Evolutionary conservation across 768 basidiomycete genomes (phyloP).

Genomic region (Kwoniella dejecticola): DNA sequence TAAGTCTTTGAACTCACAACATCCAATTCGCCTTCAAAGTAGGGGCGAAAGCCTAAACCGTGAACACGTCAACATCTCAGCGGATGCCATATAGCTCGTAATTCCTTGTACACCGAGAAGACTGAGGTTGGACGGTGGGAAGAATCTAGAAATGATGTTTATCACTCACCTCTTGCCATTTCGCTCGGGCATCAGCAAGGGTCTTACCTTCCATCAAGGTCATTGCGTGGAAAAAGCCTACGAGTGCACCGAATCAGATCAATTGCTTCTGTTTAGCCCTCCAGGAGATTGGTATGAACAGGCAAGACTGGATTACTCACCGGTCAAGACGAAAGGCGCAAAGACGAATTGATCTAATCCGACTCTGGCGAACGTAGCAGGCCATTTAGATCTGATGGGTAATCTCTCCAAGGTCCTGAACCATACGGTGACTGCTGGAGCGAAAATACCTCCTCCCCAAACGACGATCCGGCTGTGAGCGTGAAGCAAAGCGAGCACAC

Average conservation of each 20-base stretch:
- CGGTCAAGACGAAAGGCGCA: constrained; percentile 66
- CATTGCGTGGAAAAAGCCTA: constrained; percentile 72
- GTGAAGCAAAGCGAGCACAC: background rate
- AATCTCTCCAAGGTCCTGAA: constrained; percentile 71
- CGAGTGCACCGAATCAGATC: background rate
- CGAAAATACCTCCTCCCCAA: constrained; percentile 79
- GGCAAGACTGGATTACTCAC: constrained; percentile 17
- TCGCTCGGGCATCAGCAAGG: constrained; percentile 60
- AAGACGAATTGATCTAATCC: constrained; percentile 78
- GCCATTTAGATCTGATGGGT: constrained; percentile 60
- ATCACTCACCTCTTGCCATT: constrained; percentile 55
- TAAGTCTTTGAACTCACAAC: constrained; percentile 31
- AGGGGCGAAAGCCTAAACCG: constrained; percentile 39
- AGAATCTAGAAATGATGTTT: background rate
- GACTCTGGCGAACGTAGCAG: constrained; percentile 58
- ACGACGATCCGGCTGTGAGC: constrained; percentile 49
- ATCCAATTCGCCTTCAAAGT: constrained; percentile 53
- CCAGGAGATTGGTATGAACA: too few relatives aligned
- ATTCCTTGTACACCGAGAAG: background rate
- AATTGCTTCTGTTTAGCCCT: too few relatives aligned
- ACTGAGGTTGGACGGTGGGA: background rate
- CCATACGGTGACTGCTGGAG: constrained; percentile 80
- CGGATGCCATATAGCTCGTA: background rate
- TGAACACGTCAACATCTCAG: background rate
- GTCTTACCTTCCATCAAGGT: constrained; percentile 75